Evolutionary conservation across 805 yeast species (phyloP), one percentile per base, ranked within the genome.

Genomic region (Lachancea dasiensis): DNA sequence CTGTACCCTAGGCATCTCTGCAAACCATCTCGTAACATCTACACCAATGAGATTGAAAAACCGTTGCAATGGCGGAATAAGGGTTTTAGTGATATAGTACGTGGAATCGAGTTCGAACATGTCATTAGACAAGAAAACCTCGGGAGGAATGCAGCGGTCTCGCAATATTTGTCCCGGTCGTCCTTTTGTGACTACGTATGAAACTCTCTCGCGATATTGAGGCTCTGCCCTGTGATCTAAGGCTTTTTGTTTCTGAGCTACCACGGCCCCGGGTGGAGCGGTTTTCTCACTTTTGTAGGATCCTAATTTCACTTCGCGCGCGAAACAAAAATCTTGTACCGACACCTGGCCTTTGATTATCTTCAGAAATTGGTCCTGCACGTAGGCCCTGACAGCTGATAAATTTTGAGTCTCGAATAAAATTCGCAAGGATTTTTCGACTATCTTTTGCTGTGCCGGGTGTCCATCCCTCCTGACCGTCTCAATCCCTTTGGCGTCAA

Each of bases 401-500:
- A 92, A 52, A 52, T 90, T 86, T 19, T 68, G 61, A 0, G 89
- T 73, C 9, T 80, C 83, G 56, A 92, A 92, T 3, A 92, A 59
- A 0, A 76, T 67, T 24, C 82, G 64, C 3, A 92, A 60, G 0
- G 82, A 61, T 41, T 77, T 74, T 44, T 86, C 94, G 21, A 85
- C 79, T 14, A 92, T 78, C 47, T 80, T 79, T 60, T 79, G 94
- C 47, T 85, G 94, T 0, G 95, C 95, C 0, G 95, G 95, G 18
- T 89, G 82, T 0, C 97, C 97, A 60, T 92, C 98, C 46, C 98
- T 65, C 46, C 98, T 63, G 0, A 92, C 85, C 0, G 97, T 92
- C 54, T 92, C 98, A 9, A 86, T 87, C 1, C 98, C 98, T 49
- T 92, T 92, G 0, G 98, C 97, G 64, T 92, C 97, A 58, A 92